Percentiles rank a stretch among this genome's conserved stretches.
These are phyloP conservation scores for Penicillium sp. DNA, from an alignment of 2,329 filamentous ascomycete genomes.

Conservation along the genomic window DNA sequence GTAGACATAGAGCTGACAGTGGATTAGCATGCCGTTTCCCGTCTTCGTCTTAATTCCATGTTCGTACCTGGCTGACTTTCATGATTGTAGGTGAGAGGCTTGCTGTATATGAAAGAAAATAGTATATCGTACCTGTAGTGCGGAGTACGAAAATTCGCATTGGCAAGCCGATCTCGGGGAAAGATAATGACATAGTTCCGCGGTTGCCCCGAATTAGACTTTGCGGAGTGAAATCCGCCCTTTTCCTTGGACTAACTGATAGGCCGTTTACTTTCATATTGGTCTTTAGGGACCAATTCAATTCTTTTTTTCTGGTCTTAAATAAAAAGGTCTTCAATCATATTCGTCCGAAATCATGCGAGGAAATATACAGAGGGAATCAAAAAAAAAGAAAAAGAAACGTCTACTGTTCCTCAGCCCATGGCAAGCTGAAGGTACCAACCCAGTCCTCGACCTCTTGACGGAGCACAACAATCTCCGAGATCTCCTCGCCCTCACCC, in stretches of 20 bases:
- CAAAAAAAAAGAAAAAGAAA: slow-evolving; percentile 5
- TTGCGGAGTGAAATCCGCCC: background rate
- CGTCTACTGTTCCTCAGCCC: slow-evolving; percentile 59
- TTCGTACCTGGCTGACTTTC: slow-evolving; percentile 36
- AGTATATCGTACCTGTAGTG: background rate
- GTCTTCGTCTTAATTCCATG: background rate
- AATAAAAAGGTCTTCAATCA: slow-evolving; percentile 16
- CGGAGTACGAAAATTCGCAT: background rate
- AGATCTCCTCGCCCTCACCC: slow-evolving; percentile 71
- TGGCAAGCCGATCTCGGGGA: background rate
- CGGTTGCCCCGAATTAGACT: background rate
- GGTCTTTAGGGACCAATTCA: background rate
- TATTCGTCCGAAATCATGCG: slow-evolving; percentile 26
- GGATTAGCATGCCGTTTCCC: background rate
- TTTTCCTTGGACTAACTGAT: background rate
- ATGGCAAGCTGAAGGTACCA: slow-evolving; percentile 83
- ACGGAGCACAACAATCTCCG: slow-evolving; percentile 79
- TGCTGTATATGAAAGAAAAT: background rate
- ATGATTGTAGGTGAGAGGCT: slow-evolving; percentile 30
- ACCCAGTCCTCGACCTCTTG: slow-evolving; percentile 92
- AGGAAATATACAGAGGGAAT: slow-evolving; percentile 19
- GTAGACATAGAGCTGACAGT: slow-evolving; percentile 63
- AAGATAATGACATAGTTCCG: background rate
- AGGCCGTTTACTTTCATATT: background rate
- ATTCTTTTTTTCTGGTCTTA: background rate